Base-by-base conservation (phyloP, 2,329 filamentous ascomycete genomes). In the Aspergillus piperis region DNA sequence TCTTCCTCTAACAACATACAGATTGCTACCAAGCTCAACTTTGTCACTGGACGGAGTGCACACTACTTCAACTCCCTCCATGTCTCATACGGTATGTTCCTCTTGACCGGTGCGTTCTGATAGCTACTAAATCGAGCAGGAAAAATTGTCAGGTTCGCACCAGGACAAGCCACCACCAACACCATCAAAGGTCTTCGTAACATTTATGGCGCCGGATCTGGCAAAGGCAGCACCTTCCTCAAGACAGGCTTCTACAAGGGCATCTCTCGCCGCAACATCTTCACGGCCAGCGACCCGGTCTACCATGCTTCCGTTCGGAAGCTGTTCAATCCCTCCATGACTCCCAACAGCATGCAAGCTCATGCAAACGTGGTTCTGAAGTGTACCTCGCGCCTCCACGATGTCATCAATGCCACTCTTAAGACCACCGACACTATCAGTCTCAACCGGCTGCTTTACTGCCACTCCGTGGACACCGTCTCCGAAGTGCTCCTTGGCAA, bases 401-500 rank as follows among this genome's bases (percentile, higher is more conserved):
- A 52, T 2, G 57, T 65, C 5, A 61, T 68, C 30, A 57, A 63
- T 27, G 50, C 41, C 8, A 62, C 58, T 8, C 23, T 66, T 6
- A 32, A 59, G 27, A 55, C 21, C 3, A 57, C 23, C 8, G 27
- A 60, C 15, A 59, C 66, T 0, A 19, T 70, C 8, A 57, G 27
- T 2, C 53, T 70, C 49, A 70, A 70, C 41, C 63, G 66, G 11
- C 57, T 70, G 2, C 62, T 67, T 23, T 70, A 70, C 30, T 69
- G 65, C 25, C 68, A 69, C 44, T 62, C 68, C 2, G 67, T 70
- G 2, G 68, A 70, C 42, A 69, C 67, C 4, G 68, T 70, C 1
- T 68, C 68, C 1, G 68, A 70, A 30, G 66, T 70, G 3, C 62
- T 70, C 0, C 54, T 70, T 2, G 68, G 68, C 3, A 70, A 70